Base-by-base conservation (phyloP, 345 rosid genomes). In the Arabis hirsuta region DNA sequence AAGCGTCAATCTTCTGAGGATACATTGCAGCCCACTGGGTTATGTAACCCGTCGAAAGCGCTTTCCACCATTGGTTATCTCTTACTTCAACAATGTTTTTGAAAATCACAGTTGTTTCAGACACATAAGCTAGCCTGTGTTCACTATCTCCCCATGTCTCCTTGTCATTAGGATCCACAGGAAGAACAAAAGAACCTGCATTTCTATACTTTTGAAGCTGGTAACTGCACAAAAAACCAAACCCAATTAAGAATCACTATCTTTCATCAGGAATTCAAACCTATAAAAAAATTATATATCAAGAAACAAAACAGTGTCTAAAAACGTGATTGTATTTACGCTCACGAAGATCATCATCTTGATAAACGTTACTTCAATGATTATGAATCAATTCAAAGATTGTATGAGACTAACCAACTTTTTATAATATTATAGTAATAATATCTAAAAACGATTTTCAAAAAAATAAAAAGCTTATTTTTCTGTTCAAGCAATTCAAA, bases 71-170 rank as follows among this genome's bases (percentile, higher is more conserved):
- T 56, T 95, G 99, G 42, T 95, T 93, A 50, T 95, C 98, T 42
- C 99, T 78, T 19, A 95, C 96, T 73, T 91, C 96, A 13, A 95
- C 96, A 47, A 86, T 69, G 83, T 91, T 97, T 65, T 90, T 95
- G 90, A 95, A 95, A 34, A 95, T 95, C 7, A 91, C 99, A 0
- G 99, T 95, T 29, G 99, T 95, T 74, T 95, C 99, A 0, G 99
- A 88, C 3, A 91, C 94, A 53, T 91, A 95, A 11, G 99, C 99
- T 38, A 95, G 90, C 47, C 99, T 84, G 50, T 95, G 99, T 62
- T 95, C 99, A 66, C 99, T 91, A 64, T 95, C 99, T 38, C 98
- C 99, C 98, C 99, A 91, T 5, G 99, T 91, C 74, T 91, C 96
- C 68, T 81, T 90, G 80, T 95, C 94, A 1, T 81, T 82, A 3